Evolutionary conservation across 169 alveolate genomes (phyloP).

Genomic region (Plasmodium chabaudi): DNA sequence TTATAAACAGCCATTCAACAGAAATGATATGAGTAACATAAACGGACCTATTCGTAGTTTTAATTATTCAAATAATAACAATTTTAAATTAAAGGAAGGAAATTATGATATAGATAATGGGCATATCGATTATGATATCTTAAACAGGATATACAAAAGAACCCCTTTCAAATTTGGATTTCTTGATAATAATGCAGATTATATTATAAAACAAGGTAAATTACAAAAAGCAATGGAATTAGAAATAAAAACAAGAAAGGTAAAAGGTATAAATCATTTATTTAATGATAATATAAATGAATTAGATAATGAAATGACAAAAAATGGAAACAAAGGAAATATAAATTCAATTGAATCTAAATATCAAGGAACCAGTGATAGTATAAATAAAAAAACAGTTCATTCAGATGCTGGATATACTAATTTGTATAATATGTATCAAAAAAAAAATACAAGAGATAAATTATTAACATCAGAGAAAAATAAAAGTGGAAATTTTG

Average conservation of each 20-base stretch:
- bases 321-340: background rate
- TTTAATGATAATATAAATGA: conserved; percentile 27
- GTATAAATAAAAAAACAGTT: background rate
- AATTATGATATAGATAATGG: background rate
- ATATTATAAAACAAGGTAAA: conserved; percentile 68
- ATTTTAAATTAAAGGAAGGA: background rate
- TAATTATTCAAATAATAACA: background rate
- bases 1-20: no score
- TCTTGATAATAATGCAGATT: conserved; percentile 63
- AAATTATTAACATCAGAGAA: conserved; percentile 44
- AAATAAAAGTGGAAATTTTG: conserved; percentile 73
- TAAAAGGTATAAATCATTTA: conserved; percentile 69
- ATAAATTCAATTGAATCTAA: no score
- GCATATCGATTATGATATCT: conserved; percentile 37
- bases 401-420: conserved; percentile 17
- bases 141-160: conserved; percentile 53
- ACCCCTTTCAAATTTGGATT: conserved; percentile 74
- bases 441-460: conserved; percentile 37
- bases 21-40: no score
- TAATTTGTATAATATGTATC: conserved; percentile 29
- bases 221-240: conserved; percentile 70
- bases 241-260: conserved; percentile 72
- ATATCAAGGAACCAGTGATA: background rate
- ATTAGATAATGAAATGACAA: conserved; percentile 11
- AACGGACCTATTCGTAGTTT: no score